A percentile compares a stretch with the other conserved stretches of the same genome.
phyloP scores from a whole-genome alignment of 176 grass and related monocot species.

The Aegilops sharonensis region DNA sequence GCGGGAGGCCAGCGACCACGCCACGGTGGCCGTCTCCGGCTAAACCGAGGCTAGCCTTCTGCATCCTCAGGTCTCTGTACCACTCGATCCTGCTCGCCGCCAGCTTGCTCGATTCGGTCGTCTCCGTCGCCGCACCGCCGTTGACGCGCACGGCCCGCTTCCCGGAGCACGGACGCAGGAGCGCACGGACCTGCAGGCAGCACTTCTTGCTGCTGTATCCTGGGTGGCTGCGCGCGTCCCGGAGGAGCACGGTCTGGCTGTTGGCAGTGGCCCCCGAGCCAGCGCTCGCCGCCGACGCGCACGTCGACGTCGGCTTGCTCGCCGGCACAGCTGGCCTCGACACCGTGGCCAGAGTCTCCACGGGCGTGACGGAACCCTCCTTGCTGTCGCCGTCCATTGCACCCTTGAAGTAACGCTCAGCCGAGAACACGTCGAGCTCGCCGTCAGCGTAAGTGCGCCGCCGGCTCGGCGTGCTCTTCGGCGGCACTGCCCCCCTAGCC shows the following conservation, averaged over 20 bases:
- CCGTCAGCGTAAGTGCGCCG: conserved; percentile 48
- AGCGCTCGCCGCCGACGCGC: conserved; percentile 24
- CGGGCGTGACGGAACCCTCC: background rate
- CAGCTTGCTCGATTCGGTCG: background rate
- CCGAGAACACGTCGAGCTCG: conserved; percentile 76
- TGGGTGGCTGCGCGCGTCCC: background rate
- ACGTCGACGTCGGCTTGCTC: background rate
- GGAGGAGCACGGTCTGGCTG: conserved; percentile 55
- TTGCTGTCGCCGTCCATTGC: conserved; percentile 25
- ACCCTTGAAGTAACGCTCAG: conserved; percentile 73
- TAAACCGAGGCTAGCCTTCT: conserved; percentile 36
- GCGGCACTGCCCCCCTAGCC: background rate
- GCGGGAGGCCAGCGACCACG: conserved; percentile 10
- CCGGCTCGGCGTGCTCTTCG: conserved; percentile 22
- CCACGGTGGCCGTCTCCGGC: background rate
- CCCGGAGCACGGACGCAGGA: conserved; percentile 60
- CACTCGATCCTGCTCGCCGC: conserved; percentile 29
- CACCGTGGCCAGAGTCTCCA: background rate
- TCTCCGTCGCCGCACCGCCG: background rate
- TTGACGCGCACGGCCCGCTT: conserved; percentile 46
- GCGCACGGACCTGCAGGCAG: conserved; percentile 44
- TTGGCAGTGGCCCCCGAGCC: conserved; percentile 44
- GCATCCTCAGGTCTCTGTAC: conserved; percentile 47
- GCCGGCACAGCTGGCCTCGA: background rate
- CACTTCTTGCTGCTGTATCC: conserved; percentile 12